Evolutionary conservation across 2,329 filamentous ascomycete genomes (phyloP).

Genomic region (Capronia coronata): DNA sequence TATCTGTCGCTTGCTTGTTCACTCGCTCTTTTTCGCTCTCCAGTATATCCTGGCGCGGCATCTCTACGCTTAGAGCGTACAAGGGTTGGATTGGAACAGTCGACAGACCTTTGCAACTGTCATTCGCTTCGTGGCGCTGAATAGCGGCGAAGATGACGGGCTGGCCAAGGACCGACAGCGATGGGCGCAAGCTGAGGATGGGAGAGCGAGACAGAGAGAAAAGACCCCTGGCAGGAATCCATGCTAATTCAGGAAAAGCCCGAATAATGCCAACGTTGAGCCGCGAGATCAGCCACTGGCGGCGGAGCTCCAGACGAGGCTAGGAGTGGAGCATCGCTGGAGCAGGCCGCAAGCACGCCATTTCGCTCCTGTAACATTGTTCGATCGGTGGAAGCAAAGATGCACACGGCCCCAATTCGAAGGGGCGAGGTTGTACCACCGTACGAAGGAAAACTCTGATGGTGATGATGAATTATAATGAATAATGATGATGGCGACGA

Average conservation of each 20-base stretch:
- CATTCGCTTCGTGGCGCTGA: neutral
- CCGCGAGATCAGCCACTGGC: neutral
- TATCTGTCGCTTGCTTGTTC: no score
- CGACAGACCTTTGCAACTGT: neutral
- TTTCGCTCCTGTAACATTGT: constrained; percentile 11
- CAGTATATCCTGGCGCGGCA: no score
- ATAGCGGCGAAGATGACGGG: neutral
- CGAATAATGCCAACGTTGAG: no score
- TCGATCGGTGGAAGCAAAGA: neutral
- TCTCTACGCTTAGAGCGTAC: no score
- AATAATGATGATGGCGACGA: neutral
- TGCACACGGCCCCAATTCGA: no score
- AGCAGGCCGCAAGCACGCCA: constrained; percentile 3
- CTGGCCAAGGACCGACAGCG: neutral
- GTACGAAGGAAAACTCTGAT: no score
- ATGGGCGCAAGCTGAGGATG: neutral
- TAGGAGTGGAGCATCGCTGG: neutral
- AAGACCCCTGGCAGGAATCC: no score
- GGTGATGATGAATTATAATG: neutral
- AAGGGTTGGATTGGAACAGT: no score
- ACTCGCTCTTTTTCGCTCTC: no score
- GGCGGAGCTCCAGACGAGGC: constrained; percentile 1
- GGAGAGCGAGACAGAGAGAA: no score
- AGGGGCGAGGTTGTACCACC: no score
- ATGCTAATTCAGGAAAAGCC: no score